Conservation (phyloP, 177 flowering plant genomes). For the Tripterygium wilfordii region DNA sequence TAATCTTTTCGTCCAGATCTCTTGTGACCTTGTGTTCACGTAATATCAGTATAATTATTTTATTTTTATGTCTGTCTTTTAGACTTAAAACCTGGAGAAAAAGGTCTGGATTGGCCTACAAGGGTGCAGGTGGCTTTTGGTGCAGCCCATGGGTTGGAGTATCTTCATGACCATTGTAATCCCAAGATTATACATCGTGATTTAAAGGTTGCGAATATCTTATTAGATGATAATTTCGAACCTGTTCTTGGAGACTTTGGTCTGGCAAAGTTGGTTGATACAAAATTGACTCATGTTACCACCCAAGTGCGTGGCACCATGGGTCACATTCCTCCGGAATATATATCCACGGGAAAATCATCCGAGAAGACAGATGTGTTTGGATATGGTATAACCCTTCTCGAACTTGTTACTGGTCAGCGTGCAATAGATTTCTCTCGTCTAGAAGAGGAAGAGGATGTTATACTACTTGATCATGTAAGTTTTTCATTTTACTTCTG, state of each 20-base stretch:
- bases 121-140: conserved; percentile 82
- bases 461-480: conserved; percentile 71
- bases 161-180: conserved; percentile 87
- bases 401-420: conserved; percentile 93
- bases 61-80: conserved; percentile 1
- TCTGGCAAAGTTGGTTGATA: conserved; percentile 74
- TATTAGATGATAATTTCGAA: conserved; percentile 76
- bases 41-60: neutral
- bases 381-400: conserved; percentile 80
- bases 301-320: conserved; percentile 95
- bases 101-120: conserved; percentile 78
- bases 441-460: conserved; percentile 96
- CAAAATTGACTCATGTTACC: conserved; percentile 78
- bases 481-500: conserved; percentile 10
- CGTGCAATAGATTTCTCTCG: conserved; percentile 90
- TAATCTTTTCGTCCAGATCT: neutral
- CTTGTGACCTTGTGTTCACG: no score
- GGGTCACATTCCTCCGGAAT: conserved; percentile 80
- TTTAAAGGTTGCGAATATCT: conserved; percentile 82
- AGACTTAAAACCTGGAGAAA: conserved; percentile 87
- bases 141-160: conserved; percentile 86
- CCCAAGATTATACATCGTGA: conserved; percentile 88
- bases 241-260: conserved; percentile 95
- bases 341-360: conserved; percentile 63
- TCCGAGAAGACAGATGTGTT: conserved; percentile 70